A percentile compares a stretch with the other conserved stretches of the same genome.
phyloP scores from a whole-genome alignment of 2,329 filamentous ascomycete species.

The Stagonosporopsis chrysanthemi region DNA sequence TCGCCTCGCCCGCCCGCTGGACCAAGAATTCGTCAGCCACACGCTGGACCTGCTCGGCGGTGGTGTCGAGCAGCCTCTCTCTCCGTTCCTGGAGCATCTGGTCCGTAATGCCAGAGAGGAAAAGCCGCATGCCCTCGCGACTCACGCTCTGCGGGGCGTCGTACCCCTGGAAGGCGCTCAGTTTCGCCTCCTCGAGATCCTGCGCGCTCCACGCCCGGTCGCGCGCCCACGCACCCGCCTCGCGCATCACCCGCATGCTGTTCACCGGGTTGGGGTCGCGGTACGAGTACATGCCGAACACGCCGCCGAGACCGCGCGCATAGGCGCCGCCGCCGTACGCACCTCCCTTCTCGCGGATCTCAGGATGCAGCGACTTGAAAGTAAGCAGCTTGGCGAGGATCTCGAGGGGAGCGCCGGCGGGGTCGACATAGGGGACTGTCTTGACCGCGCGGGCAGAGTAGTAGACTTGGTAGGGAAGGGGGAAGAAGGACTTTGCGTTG shows the following conservation, averaged over 20 bases:
- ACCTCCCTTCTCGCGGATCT: slow-evolving; percentile 96
- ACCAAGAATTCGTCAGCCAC: slow-evolving; percentile 85
- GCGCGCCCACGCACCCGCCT: slow-evolving; percentile 81
- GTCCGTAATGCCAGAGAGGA: slow-evolving; percentile 83
- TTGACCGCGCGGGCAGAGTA: slow-evolving; percentile 85
- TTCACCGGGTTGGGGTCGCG: slow-evolving; percentile 94
- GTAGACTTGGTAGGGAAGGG: slow-evolving; percentile 95
- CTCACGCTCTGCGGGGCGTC: slow-evolving; percentile 90
- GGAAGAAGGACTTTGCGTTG: slow-evolving; percentile 80
- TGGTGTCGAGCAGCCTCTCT: slow-evolving; percentile 86
- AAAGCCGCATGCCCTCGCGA: slow-evolving; percentile 84
- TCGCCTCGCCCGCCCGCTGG: slow-evolving; percentile 68
- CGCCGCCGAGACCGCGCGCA: slow-evolving; percentile 76
- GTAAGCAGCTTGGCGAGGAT: slow-evolving; percentile 91
- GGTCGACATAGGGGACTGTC: slow-evolving; percentile 81
- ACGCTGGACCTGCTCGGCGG: slow-evolving; percentile 76
- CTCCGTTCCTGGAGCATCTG: slow-evolving; percentile 88
- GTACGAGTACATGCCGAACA: slow-evolving; percentile 97
- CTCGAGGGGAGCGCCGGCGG: slow-evolving; percentile 79
- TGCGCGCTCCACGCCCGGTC: slow-evolving; percentile 81
- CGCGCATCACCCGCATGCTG: slow-evolving; percentile 82
- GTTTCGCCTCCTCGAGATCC: slow-evolving; percentile 94
- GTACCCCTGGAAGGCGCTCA: slow-evolving; percentile 89
- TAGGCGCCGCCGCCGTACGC: slow-evolving; percentile 94
- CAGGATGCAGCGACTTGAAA: slow-evolving; percentile 95